Base-by-base conservation (phyloP, 441 rosid species). In the Eruca vesicaria region DNA sequence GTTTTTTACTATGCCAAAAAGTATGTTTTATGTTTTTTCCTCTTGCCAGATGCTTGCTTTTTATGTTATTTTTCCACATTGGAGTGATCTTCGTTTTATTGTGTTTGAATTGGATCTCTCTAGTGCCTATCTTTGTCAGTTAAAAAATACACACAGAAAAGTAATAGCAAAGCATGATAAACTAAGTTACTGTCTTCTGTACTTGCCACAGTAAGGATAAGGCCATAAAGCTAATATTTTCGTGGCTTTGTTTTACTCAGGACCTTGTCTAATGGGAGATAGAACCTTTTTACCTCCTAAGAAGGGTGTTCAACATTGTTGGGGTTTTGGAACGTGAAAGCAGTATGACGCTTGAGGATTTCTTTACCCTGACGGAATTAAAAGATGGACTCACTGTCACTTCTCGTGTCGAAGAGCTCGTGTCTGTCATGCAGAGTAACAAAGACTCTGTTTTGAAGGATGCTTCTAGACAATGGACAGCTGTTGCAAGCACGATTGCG, bases 341-440 rank as follows among this genome's bases (percentile, higher is more conserved):
- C 84, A 80, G 66, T 36, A 96, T 96, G 99, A 86, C 89, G 9
- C 93, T 94, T 5, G 98, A 96, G 80, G 99, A 94, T 88, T 90
- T 96, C 81, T 96, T 94, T 80, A 89, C 96, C 66, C 77, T 90
- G 48, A 79, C 92, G 12, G 98, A 96, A 88, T 88, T 92, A 88
- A 96, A 87, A 74, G 97, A 96, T 88, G 99, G 99, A 79, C 90
- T 94, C 60, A 74, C 90, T 21, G 81, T 68, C 74, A 89, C 88
- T 74, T 86, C 90, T 77, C 89, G 97, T 63, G 97, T 92, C 68
- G 86, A 86, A 32, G 98, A 96, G 84, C 86, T 96, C 71, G 76
- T 94, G 66, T 73, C 84, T 75, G 86, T 88, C 52, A 89, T 96
- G 90, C 88, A 83, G 81, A 86, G 87, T 80, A 94, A 86, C 66